A percentile compares a stretch with the other conserved stretches of the same genome.
Conservation (phyloP, 805 yeast species). For the Candida ovalis region DNA sequence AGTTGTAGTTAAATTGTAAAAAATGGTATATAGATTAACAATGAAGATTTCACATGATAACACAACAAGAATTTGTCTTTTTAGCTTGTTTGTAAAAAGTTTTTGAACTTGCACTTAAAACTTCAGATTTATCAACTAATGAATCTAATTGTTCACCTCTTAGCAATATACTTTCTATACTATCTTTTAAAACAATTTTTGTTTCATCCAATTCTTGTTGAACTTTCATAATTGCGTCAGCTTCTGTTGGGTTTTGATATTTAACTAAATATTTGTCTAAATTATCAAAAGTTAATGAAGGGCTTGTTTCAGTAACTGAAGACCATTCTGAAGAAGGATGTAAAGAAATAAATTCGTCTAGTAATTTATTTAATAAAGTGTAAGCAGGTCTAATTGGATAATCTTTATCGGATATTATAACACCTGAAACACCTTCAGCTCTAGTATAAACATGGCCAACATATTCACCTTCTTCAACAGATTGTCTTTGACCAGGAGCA, state of each 20-base stretch:
- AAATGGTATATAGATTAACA: background rate
- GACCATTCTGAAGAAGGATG: constrained; percentile 77
- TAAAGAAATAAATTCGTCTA: constrained; percentile 84
- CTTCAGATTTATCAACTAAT: constrained; percentile 92
- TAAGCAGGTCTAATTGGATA: constrained; percentile 97
- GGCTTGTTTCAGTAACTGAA: constrained; percentile 40
- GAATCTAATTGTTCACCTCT: constrained; percentile 96
- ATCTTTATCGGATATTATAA: constrained; percentile 88
- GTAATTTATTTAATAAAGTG: constrained; percentile 81
- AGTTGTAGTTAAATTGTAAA: background rate
- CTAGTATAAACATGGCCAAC: constrained; percentile 90
- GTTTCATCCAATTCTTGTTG: constrained; percentile 98
- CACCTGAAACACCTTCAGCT: constrained; percentile 88
- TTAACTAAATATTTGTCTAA: constrained; percentile 69
- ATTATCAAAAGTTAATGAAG: constrained; percentile 50
- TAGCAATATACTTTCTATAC: constrained; percentile 89
- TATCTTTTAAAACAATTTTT: constrained; percentile 91
- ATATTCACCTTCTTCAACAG: constrained; percentile 88
- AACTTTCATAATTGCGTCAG: constrained; percentile 94
- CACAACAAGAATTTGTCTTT: constrained; percentile 88
- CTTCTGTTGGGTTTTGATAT: constrained; percentile 96
- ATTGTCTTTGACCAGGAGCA: constrained; percentile 83
- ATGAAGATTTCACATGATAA: constrained; percentile 48
- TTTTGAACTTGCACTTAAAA: constrained; percentile 79
- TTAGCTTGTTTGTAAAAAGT: constrained; percentile 97